Conservation (phyloP, 257 asterid genomes). For the Echites panduratus region DNA sequence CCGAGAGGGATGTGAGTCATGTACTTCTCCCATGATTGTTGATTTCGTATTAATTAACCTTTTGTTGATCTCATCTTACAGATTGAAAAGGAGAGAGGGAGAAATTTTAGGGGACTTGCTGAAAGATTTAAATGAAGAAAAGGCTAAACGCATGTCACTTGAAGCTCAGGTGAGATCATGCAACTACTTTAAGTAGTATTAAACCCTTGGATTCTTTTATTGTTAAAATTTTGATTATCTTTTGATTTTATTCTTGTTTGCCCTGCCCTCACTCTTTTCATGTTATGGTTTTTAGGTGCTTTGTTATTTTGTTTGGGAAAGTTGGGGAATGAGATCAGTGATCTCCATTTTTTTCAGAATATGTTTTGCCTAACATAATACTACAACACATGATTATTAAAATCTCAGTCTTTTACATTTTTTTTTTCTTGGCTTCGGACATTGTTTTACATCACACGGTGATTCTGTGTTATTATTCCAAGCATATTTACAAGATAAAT, state of each 20-base stretch:
- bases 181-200: neutral
- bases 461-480: neutral
- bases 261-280: neutral
- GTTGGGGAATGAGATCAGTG: neutral
- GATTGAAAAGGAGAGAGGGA: conserved; percentile 64
- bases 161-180: conserved; percentile 58
- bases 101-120: conserved; percentile 71
- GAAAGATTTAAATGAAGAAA: conserved; percentile 59
- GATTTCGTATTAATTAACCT: neutral
- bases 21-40: neutral
- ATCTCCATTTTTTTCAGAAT: neutral
- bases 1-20: neutral
- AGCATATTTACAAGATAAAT: neutral
- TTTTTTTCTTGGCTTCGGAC: too few species aligned
- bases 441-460: neutral
- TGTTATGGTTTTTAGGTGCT: neutral
- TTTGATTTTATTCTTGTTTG: neutral
- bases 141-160: conserved; percentile 55
- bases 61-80: conserved; percentile 26
- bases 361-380: neutral
- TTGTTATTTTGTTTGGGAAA: neutral
- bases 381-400: neutral
- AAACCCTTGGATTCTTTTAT: neutral
- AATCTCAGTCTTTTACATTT: too few species aligned
- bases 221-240: neutral